Conservation (phyloP, 108 stramenopile genomes). For the Cyclostephanos invisitatus region DNA sequence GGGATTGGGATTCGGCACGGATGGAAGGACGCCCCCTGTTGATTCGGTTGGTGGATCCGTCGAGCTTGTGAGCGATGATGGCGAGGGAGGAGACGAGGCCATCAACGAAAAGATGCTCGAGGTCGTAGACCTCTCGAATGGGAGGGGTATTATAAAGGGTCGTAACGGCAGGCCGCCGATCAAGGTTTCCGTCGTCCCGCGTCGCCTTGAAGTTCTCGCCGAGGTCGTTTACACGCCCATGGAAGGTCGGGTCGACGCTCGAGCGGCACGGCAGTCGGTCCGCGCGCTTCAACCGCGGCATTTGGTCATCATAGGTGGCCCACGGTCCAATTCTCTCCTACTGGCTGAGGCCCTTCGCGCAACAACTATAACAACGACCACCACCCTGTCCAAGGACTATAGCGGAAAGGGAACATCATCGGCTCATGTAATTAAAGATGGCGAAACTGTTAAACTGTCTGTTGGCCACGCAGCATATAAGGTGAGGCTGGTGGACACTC, state of each 20-base stretch:
- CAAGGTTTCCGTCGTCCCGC: constrained; percentile 69
- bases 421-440: constrained; percentile 59
- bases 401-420: constrained; percentile 4
- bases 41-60: constrained; percentile 15
- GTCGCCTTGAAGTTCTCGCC: constrained; percentile 74
- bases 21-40: constrained; percentile 36
- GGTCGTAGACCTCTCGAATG: constrained; percentile 81
- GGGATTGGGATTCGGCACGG: constrained; percentile 74
- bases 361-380: constrained; percentile 13
- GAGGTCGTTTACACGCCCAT: constrained; percentile 84
- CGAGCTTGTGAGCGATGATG: constrained; percentile 17
- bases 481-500: constrained; percentile 79
- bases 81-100: constrained; percentile 37
- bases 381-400: constrained; percentile 9
- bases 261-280: constrained; percentile 81
- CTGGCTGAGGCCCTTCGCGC: constrained; percentile 69
- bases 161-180: constrained; percentile 80
- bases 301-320: constrained; percentile 80
- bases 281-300: constrained; percentile 87
- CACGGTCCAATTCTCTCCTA: constrained; percentile 54
- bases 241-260: constrained; percentile 84
- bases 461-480: constrained; percentile 86
- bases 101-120: constrained; percentile 76
- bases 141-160: constrained; percentile 86
- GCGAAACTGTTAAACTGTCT: constrained; percentile 65